phyloP scores from a whole-genome alignment of 1,284 basidiomycete genomes.

The Marasmius oreades region DNA sequence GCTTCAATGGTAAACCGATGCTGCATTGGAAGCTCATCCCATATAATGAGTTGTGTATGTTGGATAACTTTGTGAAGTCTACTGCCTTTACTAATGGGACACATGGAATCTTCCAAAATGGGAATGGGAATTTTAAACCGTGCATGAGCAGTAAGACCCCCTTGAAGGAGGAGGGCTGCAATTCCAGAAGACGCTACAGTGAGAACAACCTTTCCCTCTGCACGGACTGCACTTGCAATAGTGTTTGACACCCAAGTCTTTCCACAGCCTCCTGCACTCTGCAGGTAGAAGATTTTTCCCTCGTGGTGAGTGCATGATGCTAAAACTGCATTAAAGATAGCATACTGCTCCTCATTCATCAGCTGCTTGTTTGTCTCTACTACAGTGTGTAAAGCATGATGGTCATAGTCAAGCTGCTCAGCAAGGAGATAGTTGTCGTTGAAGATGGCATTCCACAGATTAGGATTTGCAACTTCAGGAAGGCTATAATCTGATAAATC shows the following conservation, averaged over 20 bases:
- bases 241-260: constrained; percentile 48
- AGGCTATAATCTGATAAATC: no score
- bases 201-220: constrained; percentile 29
- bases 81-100: constrained; percentile 27
- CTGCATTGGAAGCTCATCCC: constrained; percentile 37
- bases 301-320: no score
- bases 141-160: constrained; percentile 41
- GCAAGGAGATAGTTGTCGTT: no score
- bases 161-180: constrained; percentile 35
- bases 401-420: no score
- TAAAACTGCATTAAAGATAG: no score
- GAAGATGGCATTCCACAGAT: no score
- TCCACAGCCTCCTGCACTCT: constrained; percentile 44
- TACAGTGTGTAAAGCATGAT: no score
- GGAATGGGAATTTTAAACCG: constrained; percentile 41
- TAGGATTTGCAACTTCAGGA: no score
- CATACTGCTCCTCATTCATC: no score
- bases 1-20: constrained; percentile 29
- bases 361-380: no score
- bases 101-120: constrained; percentile 25
- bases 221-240: constrained; percentile 28
- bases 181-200: constrained; percentile 46
- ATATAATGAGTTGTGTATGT: constrained; percentile 30
- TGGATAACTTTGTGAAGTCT: constrained; percentile 25
- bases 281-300: constrained; percentile 37